These are phyloP conservation scores for Candida incommunis DNA, from an alignment of 805 yeast genomes.

Conservation along the genomic window DNA sequence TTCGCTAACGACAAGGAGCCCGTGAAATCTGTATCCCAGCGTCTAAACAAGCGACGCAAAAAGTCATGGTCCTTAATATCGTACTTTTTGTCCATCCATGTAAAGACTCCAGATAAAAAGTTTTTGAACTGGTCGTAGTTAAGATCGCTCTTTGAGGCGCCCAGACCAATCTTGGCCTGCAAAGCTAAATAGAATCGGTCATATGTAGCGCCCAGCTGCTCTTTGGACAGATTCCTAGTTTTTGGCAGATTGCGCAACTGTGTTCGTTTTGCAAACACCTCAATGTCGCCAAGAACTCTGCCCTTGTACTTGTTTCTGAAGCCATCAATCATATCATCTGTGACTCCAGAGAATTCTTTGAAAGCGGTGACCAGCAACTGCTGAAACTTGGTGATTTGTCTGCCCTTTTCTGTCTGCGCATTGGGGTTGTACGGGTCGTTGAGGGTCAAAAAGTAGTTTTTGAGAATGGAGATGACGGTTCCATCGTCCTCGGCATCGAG, in stretches of 20 bases:
- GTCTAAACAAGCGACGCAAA: constrained; percentile 45
- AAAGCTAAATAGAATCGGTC: constrained; percentile 73
- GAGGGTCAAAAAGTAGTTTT: constrained; percentile 62
- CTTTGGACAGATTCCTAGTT: constrained; percentile 42
- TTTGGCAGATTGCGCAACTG: constrained; percentile 79
- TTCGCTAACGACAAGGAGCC: constrained; percentile 51
- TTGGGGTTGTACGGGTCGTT: constrained; percentile 54
- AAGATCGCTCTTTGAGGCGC: constrained; percentile 44
- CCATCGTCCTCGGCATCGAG: constrained; percentile 83
- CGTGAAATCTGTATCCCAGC: constrained; percentile 50
- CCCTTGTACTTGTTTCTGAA: constrained; percentile 60
- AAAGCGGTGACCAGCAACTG: constrained; percentile 83
- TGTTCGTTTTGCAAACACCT: constrained; percentile 80
- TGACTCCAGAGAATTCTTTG: constrained; percentile 71
- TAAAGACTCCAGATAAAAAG: constrained; percentile 68
- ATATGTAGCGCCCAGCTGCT: constrained; percentile 56
- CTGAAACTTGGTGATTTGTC: constrained; percentile 71
- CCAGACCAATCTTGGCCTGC: constrained; percentile 41
- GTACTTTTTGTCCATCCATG: constrained; percentile 39
- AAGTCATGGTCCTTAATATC: constrained; percentile 27
- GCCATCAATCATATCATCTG: constrained; percentile 57
- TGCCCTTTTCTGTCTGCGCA: constrained; percentile 46
- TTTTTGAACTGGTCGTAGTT: constrained; percentile 53
- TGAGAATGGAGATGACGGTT: constrained; percentile 70
- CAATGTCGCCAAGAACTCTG: constrained; percentile 73